Evolutionary conservation across 2,329 filamentous ascomycete genomes (phyloP).

Genomic region (Scopulariopsis brevicaulis): DNA sequence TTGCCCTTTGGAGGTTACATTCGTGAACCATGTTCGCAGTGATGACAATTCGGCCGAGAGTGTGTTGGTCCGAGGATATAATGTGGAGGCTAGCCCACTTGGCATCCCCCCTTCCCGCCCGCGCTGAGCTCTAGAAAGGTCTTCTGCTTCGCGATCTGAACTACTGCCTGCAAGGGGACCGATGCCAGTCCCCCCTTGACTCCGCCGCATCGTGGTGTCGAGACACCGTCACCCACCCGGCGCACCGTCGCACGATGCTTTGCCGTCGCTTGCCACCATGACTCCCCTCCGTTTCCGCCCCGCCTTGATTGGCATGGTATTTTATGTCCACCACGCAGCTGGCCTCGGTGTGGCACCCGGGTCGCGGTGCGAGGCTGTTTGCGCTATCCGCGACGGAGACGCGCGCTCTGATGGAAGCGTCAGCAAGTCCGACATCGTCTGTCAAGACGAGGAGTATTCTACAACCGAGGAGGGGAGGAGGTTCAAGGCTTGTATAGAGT

Average conservation of each 20-base stretch:
- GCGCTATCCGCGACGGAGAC: slow-evolving; percentile 18
- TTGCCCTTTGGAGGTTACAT: too few species aligned
- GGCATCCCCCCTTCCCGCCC: too few species aligned
- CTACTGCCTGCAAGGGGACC: neutral
- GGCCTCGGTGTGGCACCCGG: slow-evolving; percentile 36
- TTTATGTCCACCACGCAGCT: neutral
- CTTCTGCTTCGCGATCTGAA: too few species aligned
- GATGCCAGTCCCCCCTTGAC: neutral
- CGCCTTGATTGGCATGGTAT: neutral
- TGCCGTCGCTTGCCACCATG: neutral
- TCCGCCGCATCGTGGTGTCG: neutral
- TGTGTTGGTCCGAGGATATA: too few species aligned
- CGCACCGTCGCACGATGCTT: neutral
- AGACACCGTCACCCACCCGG: neutral
- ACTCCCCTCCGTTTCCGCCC: neutral
- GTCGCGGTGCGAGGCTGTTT: slow-evolving; percentile 35
- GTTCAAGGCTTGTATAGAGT: slow-evolving; percentile 33
- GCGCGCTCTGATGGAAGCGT: slow-evolving; percentile 21
- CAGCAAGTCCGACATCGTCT: slow-evolving; percentile 32
- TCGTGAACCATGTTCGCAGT: too few species aligned
- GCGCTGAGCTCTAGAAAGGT: too few species aligned
- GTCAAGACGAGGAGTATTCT: slow-evolving; percentile 27
- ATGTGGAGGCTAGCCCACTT: too few species aligned
- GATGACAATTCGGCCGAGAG: too few species aligned
- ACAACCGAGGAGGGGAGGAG: slow-evolving; percentile 25